Conservation (phyloP, 768 basidiomycete genomes). For the Clitopilus hobsonii region DNA sequence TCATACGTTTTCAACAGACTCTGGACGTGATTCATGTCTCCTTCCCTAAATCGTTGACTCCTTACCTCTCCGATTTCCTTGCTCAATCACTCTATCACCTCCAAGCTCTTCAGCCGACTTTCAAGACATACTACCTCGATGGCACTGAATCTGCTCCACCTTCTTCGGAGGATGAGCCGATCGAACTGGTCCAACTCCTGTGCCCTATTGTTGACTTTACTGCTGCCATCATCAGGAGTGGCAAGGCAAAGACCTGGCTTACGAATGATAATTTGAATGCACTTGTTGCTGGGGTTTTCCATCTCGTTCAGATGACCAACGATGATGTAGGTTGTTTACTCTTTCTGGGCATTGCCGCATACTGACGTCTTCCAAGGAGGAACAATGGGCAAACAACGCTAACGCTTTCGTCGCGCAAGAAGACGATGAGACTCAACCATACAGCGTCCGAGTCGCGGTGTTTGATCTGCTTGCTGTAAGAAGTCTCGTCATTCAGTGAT, state of each 20-base stretch:
- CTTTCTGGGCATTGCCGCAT: slow-evolving; percentile 1
- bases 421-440: slow-evolving; percentile 82
- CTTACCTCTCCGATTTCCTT: slow-evolving; percentile 60
- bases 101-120: slow-evolving; percentile 51
- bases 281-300: slow-evolving; percentile 55
- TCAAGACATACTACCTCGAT: slow-evolving; percentile 57
- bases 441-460: slow-evolving; percentile 78
- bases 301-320: slow-evolving; percentile 80
- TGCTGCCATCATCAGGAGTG: slow-evolving; percentile 58
- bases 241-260: slow-evolving; percentile 65
- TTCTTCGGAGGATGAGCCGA: slow-evolving; percentile 70
- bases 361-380: slow-evolving; percentile 52
- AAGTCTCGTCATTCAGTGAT: slow-evolving; percentile 4
- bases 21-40: slow-evolving; percentile 75
- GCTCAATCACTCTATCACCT: slow-evolving; percentile 56
- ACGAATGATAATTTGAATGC: slow-evolving; percentile 41
- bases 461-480: slow-evolving; percentile 78
- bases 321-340: slow-evolving; percentile 68
- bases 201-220: slow-evolving; percentile 81
- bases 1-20: slow-evolving; percentile 41
- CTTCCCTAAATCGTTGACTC: slow-evolving; percentile 70
- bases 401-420: slow-evolving; percentile 95
- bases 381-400: slow-evolving; percentile 83
- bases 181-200: slow-evolving; percentile 74
- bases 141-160: slow-evolving; percentile 50